These are phyloP conservation scores for Amoeboaphelidium occidentale DNA, from an alignment of 371 early-diverging fungal genomes.

Conservation along the genomic window DNA sequence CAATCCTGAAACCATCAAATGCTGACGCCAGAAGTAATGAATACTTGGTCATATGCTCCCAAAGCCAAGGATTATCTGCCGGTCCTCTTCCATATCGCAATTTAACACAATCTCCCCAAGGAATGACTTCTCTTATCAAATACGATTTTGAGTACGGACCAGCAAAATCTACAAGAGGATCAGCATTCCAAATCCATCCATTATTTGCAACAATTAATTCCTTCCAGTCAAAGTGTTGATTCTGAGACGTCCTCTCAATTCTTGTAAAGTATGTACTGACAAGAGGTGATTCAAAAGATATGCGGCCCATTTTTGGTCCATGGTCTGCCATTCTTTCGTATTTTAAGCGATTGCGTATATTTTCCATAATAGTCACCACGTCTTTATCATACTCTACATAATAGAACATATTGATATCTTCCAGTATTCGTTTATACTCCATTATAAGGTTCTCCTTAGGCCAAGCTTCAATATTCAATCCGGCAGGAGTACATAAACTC, in stretches of 20 bases:
- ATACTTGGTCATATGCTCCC: constrained; percentile 72
- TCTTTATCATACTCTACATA: constrained; percentile 69
- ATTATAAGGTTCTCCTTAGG: constrained; percentile 2
- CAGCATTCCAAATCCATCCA: constrained; percentile 97
- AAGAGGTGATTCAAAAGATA: constrained; percentile 30
- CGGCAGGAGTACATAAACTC: constrained; percentile 15
- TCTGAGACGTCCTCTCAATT: constrained; percentile 13
- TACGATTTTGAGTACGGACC: constrained; percentile 59
- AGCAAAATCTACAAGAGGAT: constrained; percentile 78
- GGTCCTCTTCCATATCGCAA: constrained; percentile 64
- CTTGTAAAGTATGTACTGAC: constrained; percentile 73
- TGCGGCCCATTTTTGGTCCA: constrained; percentile 27
- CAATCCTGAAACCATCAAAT: constrained; percentile 89
- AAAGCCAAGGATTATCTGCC: constrained; percentile 77
- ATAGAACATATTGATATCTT: constrained; percentile 54
- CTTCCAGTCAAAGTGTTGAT: constrained; percentile 17
- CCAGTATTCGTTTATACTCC: constrained; percentile 22
- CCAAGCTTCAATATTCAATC: constrained; percentile 3
- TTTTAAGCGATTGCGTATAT: constrained; percentile 44
- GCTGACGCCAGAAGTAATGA: constrained; percentile 57
- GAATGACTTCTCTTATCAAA: constrained; percentile 70
- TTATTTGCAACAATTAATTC: constrained; percentile 62
- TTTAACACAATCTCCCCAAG: constrained; percentile 97
- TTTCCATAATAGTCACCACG: constrained; percentile 33
- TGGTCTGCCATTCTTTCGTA: constrained; percentile 56